Evolutionary conservation across 345 rosid species (phyloP).

Genomic region (Clarkia xantiana): DNA sequence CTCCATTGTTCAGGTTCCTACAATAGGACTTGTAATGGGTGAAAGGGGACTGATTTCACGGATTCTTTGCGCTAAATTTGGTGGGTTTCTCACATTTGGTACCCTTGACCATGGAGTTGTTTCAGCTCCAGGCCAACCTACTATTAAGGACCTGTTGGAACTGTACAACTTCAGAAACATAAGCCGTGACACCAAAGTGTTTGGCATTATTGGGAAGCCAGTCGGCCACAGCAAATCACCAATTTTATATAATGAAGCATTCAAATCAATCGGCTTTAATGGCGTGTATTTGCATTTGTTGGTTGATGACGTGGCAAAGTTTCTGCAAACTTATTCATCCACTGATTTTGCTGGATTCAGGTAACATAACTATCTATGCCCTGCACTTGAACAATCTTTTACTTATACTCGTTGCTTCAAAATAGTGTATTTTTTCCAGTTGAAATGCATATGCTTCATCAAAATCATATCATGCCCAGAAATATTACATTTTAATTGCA

Average conservation of each 20-base stretch:
- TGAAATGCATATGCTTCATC: too few relatives aligned
- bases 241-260: conserved; percentile 17
- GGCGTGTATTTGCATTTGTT: conserved; percentile 13
- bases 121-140: conserved; percentile 96
- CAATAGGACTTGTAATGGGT: conserved; percentile 83
- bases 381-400: too few relatives aligned
- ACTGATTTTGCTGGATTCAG: conserved; percentile 88
- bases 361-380: conserved; percentile 26
- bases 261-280: too few relatives aligned
- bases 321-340: conserved; percentile 68
- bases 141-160: conserved; percentile 53
- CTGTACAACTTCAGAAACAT: conserved; percentile 69
- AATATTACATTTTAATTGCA: too few relatives aligned
- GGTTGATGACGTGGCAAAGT: conserved; percentile 62
- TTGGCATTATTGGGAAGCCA: conserved; percentile 86
- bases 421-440: too few relatives aligned
- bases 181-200: conserved; percentile 81
- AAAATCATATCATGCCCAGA: too few relatives aligned
- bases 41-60: conserved; percentile 85
- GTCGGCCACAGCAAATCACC: conserved; percentile 89
- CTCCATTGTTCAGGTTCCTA: conserved; percentile 47
- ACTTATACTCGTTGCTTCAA: too few relatives aligned
- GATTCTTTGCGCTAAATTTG: conserved; percentile 76
- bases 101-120: conserved; percentile 63
- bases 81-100: conserved; percentile 87